phyloP scores from a whole-genome alignment of 192 early-diverging fungal species.

The Backusella luteola region DNA sequence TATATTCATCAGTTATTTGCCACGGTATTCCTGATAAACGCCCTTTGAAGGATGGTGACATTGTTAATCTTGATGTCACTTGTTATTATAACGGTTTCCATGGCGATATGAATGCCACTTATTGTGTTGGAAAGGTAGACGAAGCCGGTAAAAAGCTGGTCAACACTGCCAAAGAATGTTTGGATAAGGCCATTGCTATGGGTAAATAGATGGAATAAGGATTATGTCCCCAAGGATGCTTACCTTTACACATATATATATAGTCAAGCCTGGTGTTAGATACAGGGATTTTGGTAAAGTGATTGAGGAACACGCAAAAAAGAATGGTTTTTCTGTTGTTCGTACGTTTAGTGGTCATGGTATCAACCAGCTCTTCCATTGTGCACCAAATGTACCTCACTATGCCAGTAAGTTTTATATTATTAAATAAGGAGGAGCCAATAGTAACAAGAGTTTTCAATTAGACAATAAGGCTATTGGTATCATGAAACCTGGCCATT shows the following conservation, averaged over 20 bases:
- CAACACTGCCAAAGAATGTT: conserved; percentile 76
- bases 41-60: conserved; percentile 90
- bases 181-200: conserved; percentile 90
- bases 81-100: conserved; percentile 93
- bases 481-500: conserved; percentile 90
- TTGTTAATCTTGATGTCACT: conserved; percentile 92
- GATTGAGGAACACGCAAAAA: conserved; percentile 84
- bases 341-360: conserved; percentile 93
- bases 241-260: not conserved
- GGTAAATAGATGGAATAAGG: conserved; percentile 44
- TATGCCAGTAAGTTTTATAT: conserved; percentile 64
- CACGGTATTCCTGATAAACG: conserved; percentile 97
- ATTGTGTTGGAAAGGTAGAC: conserved; percentile 88
- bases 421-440: too few relatives aligned
- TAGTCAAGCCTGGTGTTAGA: conserved; percentile 85
- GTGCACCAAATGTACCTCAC: conserved; percentile 87
- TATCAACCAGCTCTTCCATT: conserved; percentile 85
- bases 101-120: conserved; percentile 91
- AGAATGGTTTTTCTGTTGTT: conserved; percentile 87
- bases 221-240: not conserved
- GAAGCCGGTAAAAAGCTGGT: conserved; percentile 68
- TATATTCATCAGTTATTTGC: conserved; percentile 72
- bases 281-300: conserved; percentile 91
- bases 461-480: conserved; percentile 91
- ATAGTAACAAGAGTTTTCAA: not conserved